Percentiles rank a stretch among this genome's conserved stretches.
phyloP scores from a whole-genome alignment of 257 asterid genomes.

The Fraxinus americana region DNA sequence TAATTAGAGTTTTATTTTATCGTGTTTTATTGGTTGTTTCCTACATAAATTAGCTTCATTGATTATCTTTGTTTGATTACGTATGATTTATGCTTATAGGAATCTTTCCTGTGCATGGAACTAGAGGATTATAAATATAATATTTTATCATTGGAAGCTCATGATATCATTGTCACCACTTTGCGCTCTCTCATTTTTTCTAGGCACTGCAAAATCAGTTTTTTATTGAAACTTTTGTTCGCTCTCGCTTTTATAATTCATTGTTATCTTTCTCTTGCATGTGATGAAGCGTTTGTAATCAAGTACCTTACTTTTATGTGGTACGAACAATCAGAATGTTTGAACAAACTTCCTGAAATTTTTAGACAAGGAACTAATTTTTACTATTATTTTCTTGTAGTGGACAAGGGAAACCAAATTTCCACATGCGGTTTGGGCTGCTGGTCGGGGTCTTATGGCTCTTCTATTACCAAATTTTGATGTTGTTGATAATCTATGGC shows the following conservation, averaged over 20 bases:
- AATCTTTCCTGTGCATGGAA: neutral
- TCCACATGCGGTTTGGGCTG: conserved; percentile 99
- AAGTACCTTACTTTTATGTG: neutral
- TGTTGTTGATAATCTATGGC: conserved; percentile 87
- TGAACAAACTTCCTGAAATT: neutral
- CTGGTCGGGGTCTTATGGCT: conserved; percentile 95
- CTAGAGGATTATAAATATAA: neutral
- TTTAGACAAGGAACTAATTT: conserved; percentile 16
- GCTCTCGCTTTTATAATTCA: neutral
- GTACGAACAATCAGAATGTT: neutral
- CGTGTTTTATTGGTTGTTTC: no score
- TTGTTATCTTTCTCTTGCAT: neutral
- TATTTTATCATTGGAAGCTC: neutral
- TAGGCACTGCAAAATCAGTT: neutral
- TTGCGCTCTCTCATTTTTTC: neutral
- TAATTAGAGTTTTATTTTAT: no score
- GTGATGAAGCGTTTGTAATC: neutral
- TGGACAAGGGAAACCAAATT: conserved; percentile 87
- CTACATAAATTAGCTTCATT: neutral
- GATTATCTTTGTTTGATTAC: neutral
- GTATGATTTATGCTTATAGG: neutral
- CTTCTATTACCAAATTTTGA: conserved; percentile 87
- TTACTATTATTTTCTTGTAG: conserved; percentile 38
- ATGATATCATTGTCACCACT: neutral
- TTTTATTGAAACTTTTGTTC: neutral